These are phyloP conservation scores for Candida ascalaphidarum DNA, from an alignment of 805 yeast genomes.

Conservation along the genomic window DNA sequence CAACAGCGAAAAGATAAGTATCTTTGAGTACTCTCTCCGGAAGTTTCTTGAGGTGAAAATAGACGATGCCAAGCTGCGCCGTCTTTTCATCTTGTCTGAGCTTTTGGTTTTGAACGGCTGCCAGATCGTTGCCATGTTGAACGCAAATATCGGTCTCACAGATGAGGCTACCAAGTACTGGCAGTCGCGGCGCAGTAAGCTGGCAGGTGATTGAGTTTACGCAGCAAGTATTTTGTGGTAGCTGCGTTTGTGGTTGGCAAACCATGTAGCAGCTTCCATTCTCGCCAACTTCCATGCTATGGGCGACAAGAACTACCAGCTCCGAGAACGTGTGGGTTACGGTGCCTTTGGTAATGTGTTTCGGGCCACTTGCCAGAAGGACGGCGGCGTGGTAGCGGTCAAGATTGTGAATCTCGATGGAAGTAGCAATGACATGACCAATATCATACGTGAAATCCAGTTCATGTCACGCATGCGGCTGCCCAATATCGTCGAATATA, in stretches of 20 bases:
- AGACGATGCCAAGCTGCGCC: slow-evolving; percentile 4
- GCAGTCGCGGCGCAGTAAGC: slow-evolving; percentile 16
- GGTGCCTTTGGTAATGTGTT: slow-evolving; percentile 89
- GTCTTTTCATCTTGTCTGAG: slow-evolving; percentile 44
- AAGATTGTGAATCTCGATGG: slow-evolving; percentile 79
- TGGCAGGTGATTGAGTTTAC: too few relatives aligned
- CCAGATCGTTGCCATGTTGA: slow-evolving; percentile 17
- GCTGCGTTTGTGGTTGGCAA: too few relatives aligned
- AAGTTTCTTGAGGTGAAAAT: slow-evolving; percentile 21
- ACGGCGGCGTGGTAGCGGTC: slow-evolving; percentile 59
- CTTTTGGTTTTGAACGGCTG: slow-evolving; percentile 50
- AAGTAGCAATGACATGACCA: slow-evolving; percentile 64
- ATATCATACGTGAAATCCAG: slow-evolving; percentile 68
- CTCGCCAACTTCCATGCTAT: too few relatives aligned
- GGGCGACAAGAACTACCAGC: slow-evolving; percentile 12
- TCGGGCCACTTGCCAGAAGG: slow-evolving; percentile 34
- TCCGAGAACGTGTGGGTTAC: slow-evolving; percentile 59
- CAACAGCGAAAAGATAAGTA: slow-evolving; percentile 9
- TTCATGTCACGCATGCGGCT: slow-evolving; percentile 60
- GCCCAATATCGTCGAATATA: slow-evolving; percentile 55
- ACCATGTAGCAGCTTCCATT: not conserved
- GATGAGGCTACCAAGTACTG: slow-evolving; percentile 47
- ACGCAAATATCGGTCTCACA: slow-evolving; percentile 28
- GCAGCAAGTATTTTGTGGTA: too few relatives aligned
- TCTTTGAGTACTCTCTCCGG: slow-evolving; percentile 45